Conservation (phyloP, 2,329 filamentous ascomycete species). For the Pyrenophora teres region DNA sequence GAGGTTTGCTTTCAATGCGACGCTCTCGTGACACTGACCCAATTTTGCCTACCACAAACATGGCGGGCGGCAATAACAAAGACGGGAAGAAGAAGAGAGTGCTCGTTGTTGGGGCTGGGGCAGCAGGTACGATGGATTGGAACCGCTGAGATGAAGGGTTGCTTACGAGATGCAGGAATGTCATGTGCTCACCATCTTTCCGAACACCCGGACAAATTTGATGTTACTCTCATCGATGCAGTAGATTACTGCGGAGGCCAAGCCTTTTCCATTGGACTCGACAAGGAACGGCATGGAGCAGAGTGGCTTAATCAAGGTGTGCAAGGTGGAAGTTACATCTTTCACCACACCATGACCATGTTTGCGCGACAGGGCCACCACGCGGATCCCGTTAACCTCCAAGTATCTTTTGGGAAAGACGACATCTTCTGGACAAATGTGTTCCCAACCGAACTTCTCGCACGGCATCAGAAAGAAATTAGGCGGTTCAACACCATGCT, state of each 20-base stretch:
- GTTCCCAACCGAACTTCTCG: slow-evolving; percentile 64
- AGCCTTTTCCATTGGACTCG: slow-evolving; percentile 62
- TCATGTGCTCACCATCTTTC: slow-evolving; percentile 70
- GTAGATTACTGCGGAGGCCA: slow-evolving; percentile 65
- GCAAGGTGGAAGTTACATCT: slow-evolving; percentile 68
- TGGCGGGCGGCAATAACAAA: slow-evolving; percentile 32
- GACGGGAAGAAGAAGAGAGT: slow-evolving; percentile 44
- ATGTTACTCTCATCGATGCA: slow-evolving; percentile 53
- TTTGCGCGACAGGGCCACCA: slow-evolving; percentile 62
- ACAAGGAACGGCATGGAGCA: slow-evolving; percentile 61
- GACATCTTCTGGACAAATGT: slow-evolving; percentile 69
- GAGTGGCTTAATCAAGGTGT: slow-evolving; percentile 67
- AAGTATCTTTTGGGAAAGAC: slow-evolving; percentile 68
- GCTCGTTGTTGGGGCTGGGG: slow-evolving; percentile 48
- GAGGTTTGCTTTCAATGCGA: slow-evolving; percentile 21
- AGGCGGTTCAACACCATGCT: slow-evolving; percentile 59
- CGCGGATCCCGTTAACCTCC: slow-evolving; percentile 62
- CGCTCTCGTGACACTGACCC: slow-evolving; percentile 33
- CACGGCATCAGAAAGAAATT: slow-evolving; percentile 61
- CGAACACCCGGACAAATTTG: slow-evolving; percentile 67
- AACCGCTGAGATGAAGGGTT: neutral
- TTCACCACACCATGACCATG: slow-evolving; percentile 70
- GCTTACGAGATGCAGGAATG: slow-evolving; percentile 51
- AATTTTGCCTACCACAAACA: slow-evolving; percentile 39
- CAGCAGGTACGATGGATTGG: slow-evolving; percentile 39